Conservation (phyloP, 306 rosid species). For the Inga leiocalycina region DNA sequence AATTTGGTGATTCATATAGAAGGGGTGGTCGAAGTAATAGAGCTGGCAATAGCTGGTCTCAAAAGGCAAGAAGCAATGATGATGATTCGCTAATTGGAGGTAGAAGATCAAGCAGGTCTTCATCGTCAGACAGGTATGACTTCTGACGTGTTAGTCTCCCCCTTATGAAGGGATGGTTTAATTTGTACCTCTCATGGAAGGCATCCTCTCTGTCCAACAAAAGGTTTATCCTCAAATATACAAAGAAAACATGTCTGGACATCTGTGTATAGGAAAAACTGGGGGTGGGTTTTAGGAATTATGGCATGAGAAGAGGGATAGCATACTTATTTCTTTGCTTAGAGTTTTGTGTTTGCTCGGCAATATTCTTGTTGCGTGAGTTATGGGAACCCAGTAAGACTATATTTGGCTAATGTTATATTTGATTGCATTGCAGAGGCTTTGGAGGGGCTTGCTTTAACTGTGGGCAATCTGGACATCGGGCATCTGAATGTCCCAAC, state of each 20-base stretch:
- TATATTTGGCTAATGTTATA: constrained; percentile 29
- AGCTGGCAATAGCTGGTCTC: constrained; percentile 61
- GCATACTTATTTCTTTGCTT: not conserved
- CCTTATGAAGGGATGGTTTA: not conserved
- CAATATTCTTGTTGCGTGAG: constrained; percentile 16
- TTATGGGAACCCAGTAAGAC: constrained; percentile 5
- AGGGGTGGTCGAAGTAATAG: constrained; percentile 58
- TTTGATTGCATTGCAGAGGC: constrained; percentile 52
- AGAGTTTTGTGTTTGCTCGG: not conserved
- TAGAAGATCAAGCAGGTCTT: constrained; percentile 67
- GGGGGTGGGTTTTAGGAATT: not conserved
- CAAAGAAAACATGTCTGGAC: not conserved
- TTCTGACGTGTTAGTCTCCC: not conserved
- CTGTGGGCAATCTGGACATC: constrained; percentile 90
- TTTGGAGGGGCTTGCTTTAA: constrained; percentile 91
- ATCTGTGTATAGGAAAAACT: not conserved
- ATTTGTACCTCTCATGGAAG: not conserved
- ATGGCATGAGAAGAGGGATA: not conserved
- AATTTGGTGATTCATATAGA: constrained; percentile 33
- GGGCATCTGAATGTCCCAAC: constrained; percentile 88
- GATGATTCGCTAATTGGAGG: constrained; percentile 93
- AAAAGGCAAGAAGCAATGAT: constrained; percentile 52
- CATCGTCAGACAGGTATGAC: constrained; percentile 72
- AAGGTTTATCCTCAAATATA: not conserved
- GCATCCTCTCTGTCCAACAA: not conserved